phyloP scores from a whole-genome alignment of 2,329 filamentous ascomycete species.

The Diaporthe destruens region DNA sequence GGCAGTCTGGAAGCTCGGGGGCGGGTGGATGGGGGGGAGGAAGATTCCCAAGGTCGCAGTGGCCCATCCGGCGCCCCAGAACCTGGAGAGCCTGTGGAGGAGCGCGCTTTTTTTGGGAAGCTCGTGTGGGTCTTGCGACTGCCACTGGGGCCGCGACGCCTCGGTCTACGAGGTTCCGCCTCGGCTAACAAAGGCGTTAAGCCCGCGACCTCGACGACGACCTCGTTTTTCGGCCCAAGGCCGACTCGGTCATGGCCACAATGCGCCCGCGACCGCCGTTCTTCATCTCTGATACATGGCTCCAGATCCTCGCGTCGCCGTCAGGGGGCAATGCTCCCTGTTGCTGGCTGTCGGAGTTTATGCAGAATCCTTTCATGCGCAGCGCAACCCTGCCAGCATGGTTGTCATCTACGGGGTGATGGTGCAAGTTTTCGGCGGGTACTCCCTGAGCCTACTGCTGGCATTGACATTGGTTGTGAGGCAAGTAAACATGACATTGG shows the following conservation, averaged over 20 bases:
- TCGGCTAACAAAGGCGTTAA: slow-evolving; percentile 44
- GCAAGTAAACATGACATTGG: background rate
- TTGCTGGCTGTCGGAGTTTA: background rate
- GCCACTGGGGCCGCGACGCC: slow-evolving; percentile 20
- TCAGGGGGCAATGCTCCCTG: slow-evolving; percentile 18
- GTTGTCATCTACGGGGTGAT: background rate
- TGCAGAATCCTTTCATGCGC: slow-evolving; percentile 1
- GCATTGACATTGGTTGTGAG: background rate
- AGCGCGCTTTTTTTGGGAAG: slow-evolving; percentile 41
- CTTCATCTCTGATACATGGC: slow-evolving; percentile 31
- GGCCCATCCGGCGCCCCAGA: slow-evolving; percentile 33
- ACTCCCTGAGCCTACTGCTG: background rate
- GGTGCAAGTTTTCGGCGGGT: background rate
- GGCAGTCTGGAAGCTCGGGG: background rate
- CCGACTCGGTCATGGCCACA: slow-evolving; percentile 35
- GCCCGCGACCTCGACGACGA: slow-evolving; percentile 27
- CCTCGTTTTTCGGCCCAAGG: slow-evolving; percentile 38
- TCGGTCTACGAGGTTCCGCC: slow-evolving; percentile 43
- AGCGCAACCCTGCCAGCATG: background rate
- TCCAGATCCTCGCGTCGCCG: slow-evolving; percentile 8
- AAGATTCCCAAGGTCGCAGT: slow-evolving; percentile 15
- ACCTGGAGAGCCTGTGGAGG: slow-evolving; percentile 34
- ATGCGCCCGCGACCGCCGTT: slow-evolving; percentile 25
- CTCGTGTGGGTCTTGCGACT: slow-evolving; percentile 35
- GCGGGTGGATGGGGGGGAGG: background rate